Conservation (phyloP, 129 eudicot species). For the Silybum marianum region DNA sequence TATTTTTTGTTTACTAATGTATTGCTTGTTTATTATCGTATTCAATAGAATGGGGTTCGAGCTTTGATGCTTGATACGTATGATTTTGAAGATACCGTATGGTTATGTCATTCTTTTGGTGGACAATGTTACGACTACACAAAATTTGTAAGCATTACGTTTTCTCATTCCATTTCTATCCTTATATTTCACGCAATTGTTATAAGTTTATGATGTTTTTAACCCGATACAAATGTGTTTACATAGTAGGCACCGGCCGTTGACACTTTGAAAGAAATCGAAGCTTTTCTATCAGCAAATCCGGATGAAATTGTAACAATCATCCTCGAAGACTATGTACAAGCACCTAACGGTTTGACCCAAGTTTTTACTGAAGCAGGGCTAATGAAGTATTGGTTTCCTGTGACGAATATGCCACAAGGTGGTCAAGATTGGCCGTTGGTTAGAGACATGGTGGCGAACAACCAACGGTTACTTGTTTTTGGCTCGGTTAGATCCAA, state of each 20-base stretch:
- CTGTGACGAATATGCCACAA: slow-evolving; percentile 72
- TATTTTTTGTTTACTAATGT: background rate
- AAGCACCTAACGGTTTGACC: slow-evolving; percentile 77
- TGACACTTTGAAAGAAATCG: slow-evolving; percentile 72
- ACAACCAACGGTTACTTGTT: slow-evolving; percentile 78
- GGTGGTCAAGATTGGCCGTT: slow-evolving; percentile 87
- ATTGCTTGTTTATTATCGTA: slow-evolving; percentile 2
- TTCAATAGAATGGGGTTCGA: slow-evolving; percentile 82
- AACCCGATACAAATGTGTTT: slow-evolving; percentile 9
- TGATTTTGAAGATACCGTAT: slow-evolving; percentile 72
- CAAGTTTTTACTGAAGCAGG: slow-evolving; percentile 79
- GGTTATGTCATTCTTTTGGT: slow-evolving; percentile 93
- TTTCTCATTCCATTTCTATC: background rate
- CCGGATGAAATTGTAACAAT: slow-evolving; percentile 85
- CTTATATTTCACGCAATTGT: background rate
- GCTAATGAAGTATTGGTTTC: slow-evolving; percentile 84
- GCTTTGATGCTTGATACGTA: slow-evolving; percentile 92
- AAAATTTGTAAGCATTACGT: slow-evolving; percentile 60
- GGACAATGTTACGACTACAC: slow-evolving; percentile 83
- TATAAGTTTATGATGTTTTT: background rate
- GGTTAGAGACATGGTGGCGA: slow-evolving; percentile 79
- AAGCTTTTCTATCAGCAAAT: slow-evolving; percentile 70
- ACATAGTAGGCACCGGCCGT: slow-evolving; percentile 60
- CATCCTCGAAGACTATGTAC: slow-evolving; percentile 87
- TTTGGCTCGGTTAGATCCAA: slow-evolving; percentile 71